Evolutionary conservation across 2,329 filamentous ascomycete genomes (phyloP).

Genomic region (Aspergillus ochraceoroseus): DNA sequence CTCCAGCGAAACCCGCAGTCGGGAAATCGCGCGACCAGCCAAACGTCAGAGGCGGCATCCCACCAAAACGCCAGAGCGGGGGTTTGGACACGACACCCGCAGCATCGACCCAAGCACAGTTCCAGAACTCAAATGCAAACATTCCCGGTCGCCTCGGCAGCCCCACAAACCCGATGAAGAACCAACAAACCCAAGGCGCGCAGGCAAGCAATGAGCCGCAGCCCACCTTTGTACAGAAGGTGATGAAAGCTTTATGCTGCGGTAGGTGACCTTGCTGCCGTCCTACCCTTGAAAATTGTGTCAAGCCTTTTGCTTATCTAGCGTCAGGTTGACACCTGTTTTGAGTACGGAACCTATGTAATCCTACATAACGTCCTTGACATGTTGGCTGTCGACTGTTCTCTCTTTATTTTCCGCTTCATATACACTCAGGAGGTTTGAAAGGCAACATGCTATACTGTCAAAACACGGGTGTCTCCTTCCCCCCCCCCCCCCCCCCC

Average conservation of each 20-base stretch:
- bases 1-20: conserved; percentile 71
- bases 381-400: conserved; percentile 20
- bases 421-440: conserved; percentile 15
- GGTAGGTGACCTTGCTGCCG: conserved; percentile 48
- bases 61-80: conserved; percentile 68
- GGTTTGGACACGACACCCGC: conserved; percentile 70
- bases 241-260: conserved; percentile 90
- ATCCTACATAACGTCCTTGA: conserved; percentile 22
- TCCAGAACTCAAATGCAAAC: conserved; percentile 91
- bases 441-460: conserved; percentile 21
- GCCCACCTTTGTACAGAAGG: conserved; percentile 79
- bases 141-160: conserved; percentile 60
- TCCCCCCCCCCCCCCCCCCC: conserved; percentile 1
- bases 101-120: conserved; percentile 90
- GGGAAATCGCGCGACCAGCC: conserved; percentile 66
- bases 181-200: conserved; percentile 53
- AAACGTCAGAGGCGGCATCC: conserved; percentile 70
- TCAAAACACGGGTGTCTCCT: conserved; percentile 14
- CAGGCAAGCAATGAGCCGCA: conserved; percentile 62
- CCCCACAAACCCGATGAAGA: conserved; percentile 54
- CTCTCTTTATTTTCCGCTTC: conserved; percentile 20
- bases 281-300: conserved; percentile 7
- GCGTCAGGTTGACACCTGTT: conserved; percentile 35
- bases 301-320: conserved; percentile 22
- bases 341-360: conserved; percentile 20